Percentiles rank a stretch among this genome's conserved stretches.
phyloP scores from a whole-genome alignment of 106 monocot species.

The Iris macrosiphon region DNA sequence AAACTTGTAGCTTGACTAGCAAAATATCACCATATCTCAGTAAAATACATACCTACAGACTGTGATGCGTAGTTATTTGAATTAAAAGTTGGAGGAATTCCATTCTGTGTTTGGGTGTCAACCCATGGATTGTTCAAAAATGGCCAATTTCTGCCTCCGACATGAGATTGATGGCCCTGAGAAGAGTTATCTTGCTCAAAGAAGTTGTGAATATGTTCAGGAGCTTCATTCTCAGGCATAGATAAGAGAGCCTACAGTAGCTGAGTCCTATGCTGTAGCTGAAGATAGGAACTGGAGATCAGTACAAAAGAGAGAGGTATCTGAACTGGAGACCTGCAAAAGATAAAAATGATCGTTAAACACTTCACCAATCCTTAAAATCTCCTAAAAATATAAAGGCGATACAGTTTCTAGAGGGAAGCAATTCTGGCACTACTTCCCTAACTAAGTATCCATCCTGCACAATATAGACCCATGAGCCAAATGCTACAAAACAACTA shows the following conservation, averaged over 20 bases:
- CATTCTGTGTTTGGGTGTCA: conserved; percentile 8
- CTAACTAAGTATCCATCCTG: no score
- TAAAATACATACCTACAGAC: conserved; percentile 13
- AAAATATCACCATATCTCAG: not conserved
- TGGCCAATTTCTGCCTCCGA: conserved; percentile 5
- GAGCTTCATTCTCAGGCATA: conserved; percentile 31
- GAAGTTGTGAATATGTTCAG: conserved; percentile 27
- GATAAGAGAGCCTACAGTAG: not conserved
- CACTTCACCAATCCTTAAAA: no score
- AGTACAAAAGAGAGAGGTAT: no score
- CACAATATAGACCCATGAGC: no score
- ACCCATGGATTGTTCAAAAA: conserved; percentile 14
- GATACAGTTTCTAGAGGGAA: no score
- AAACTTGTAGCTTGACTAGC: not conserved
- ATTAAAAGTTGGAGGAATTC: conserved; percentile 1
- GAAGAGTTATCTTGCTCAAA: conserved; percentile 22
- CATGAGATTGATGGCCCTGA: conserved; percentile 14
- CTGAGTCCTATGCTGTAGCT: no score
- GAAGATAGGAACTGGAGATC: no score
- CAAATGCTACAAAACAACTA: no score
- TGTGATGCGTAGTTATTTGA: conserved; percentile 2
- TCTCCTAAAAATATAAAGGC: no score
- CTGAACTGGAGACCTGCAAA: no score
- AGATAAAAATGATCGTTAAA: no score
- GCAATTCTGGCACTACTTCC: no score